Conservation (phyloP, 106 monocot genomes). For the Acorus calamus region DNA sequence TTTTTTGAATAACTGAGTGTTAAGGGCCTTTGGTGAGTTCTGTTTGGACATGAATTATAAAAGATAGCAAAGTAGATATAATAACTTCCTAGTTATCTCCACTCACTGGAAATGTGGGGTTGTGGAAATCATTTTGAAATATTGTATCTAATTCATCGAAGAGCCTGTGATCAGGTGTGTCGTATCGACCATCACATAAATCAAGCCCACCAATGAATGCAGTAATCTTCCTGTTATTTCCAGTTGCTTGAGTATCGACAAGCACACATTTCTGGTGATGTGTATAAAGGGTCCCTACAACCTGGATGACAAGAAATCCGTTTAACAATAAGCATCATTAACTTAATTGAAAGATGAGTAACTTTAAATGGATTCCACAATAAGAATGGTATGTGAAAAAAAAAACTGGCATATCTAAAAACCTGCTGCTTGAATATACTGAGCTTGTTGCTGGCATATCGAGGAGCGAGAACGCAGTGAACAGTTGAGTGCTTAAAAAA, state of each 20-base stretch:
- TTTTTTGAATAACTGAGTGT: too few species aligned
- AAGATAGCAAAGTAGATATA: background rate
- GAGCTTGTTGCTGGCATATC: slow-evolving; percentile 83
- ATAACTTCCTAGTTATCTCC: background rate
- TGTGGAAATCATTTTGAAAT: slow-evolving; percentile 62
- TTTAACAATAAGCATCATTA: background rate
- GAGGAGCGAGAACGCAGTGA: slow-evolving; percentile 72
- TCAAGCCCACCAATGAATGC: slow-evolving; percentile 87
- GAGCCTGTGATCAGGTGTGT: slow-evolving; percentile 71
- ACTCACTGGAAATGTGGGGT: slow-evolving; percentile 72
- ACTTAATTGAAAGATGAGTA: background rate
- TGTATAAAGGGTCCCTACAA: slow-evolving; percentile 76
- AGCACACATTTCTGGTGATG: slow-evolving; percentile 91
- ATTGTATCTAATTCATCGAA: slow-evolving; percentile 49
- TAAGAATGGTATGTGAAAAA: background rate
- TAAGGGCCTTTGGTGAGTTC: background rate
- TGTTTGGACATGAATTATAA: too few species aligned
- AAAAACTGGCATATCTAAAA: background rate
- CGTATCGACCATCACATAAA: slow-evolving; percentile 88
- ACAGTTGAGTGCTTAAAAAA: slow-evolving; percentile 75
- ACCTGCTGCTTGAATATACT: slow-evolving; percentile 90
- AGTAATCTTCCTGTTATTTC: slow-evolving; percentile 52
- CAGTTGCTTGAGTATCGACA: slow-evolving; percentile 56
- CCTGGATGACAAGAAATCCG: slow-evolving; percentile 17
- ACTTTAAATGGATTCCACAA: background rate